Evolutionary conservation across 1,284 basidiomycete genomes (phyloP).

Genomic region (Austroboletus rostrupii): DNA sequence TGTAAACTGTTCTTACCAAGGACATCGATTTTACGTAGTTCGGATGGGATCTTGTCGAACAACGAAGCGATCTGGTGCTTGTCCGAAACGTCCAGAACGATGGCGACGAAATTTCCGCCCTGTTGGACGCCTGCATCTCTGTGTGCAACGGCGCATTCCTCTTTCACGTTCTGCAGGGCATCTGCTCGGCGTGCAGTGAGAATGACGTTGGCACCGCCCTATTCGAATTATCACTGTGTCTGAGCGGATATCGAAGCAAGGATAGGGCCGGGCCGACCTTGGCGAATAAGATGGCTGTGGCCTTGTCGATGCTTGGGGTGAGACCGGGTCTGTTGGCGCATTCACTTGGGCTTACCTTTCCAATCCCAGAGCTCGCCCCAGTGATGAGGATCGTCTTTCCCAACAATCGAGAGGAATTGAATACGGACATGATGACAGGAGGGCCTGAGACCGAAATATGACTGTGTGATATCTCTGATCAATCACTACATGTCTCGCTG

Average conservation of each 20-base stretch:
- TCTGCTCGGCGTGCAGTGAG: constrained; percentile 69
- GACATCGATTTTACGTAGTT: constrained; percentile 68
- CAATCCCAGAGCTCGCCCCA: constrained; percentile 82
- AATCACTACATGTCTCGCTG: no score
- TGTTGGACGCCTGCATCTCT: constrained; percentile 65
- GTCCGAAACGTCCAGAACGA: constrained; percentile 76
- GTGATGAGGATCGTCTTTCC: constrained; percentile 87
- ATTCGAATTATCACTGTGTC: background rate
- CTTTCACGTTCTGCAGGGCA: constrained; percentile 58
- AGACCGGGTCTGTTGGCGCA: background rate
- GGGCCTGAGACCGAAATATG: background rate
- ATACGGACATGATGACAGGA: constrained; percentile 60
- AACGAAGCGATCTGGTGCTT: constrained; percentile 62
- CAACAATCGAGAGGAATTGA: constrained; percentile 71
- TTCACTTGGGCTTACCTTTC: constrained; percentile 46
- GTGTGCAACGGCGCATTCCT: constrained; percentile 67
- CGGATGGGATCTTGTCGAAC: constrained; percentile 63
- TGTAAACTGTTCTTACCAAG: constrained; percentile 48
- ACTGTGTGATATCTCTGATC: background rate
- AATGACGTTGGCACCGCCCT: constrained; percentile 80
- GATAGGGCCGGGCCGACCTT: constrained; percentile 49
- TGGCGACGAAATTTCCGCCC: constrained; percentile 64
- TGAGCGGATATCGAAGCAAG: background rate
- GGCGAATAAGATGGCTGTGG: constrained; percentile 81
- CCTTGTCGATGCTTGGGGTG: constrained; percentile 39